Conservation (phyloP, 371 early-diverging fungal species). For the Mortierella sp. region DNA sequence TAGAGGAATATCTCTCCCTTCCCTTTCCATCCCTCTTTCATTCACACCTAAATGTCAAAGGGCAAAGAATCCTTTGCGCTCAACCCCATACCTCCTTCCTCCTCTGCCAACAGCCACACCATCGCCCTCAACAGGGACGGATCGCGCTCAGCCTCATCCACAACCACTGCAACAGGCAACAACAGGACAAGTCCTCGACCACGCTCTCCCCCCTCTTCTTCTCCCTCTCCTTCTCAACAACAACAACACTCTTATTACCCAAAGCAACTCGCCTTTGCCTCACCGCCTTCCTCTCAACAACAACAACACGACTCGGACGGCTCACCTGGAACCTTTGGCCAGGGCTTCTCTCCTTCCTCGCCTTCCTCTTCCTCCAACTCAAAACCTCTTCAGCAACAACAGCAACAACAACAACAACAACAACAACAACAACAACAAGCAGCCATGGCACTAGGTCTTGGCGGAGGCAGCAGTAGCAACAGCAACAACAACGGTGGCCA, state of each 20-base stretch:
- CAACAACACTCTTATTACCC: slow-evolving; percentile 21
- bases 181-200: slow-evolving; percentile 37
- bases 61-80: slow-evolving; percentile 53
- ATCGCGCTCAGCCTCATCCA: slow-evolving; percentile 20
- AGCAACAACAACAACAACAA: slow-evolving; percentile 12
- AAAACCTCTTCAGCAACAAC: slow-evolving; percentile 19
- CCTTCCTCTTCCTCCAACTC: slow-evolving; percentile 10
- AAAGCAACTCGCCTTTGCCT: slow-evolving; percentile 41
- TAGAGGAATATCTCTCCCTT: neutral
- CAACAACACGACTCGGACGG: slow-evolving; percentile 20
- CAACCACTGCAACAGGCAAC: slow-evolving; percentile 7
- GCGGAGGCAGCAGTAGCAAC: slow-evolving; percentile 15
- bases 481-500: slow-evolving; percentile 17
- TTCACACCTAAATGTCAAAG: slow-evolving; percentile 41
- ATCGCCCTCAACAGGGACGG: slow-evolving; percentile 47
- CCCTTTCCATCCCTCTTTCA: neutral
- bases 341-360: slow-evolving; percentile 24
- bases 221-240: neutral
- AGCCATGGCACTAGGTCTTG: slow-evolving; percentile 32
- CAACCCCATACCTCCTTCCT: slow-evolving; percentile 32
- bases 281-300: slow-evolving; percentile 16
- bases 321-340: slow-evolving; percentile 19
- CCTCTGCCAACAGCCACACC: slow-evolving; percentile 23
- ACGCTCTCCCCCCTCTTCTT: slow-evolving; percentile 27
- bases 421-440: slow-evolving; percentile 15